Evolutionary conservation across 2,329 filamentous ascomycete species (phyloP), one percentile per base, ranked within the genome.

Genomic region (Ceratocystis diversiconidia): DNA sequence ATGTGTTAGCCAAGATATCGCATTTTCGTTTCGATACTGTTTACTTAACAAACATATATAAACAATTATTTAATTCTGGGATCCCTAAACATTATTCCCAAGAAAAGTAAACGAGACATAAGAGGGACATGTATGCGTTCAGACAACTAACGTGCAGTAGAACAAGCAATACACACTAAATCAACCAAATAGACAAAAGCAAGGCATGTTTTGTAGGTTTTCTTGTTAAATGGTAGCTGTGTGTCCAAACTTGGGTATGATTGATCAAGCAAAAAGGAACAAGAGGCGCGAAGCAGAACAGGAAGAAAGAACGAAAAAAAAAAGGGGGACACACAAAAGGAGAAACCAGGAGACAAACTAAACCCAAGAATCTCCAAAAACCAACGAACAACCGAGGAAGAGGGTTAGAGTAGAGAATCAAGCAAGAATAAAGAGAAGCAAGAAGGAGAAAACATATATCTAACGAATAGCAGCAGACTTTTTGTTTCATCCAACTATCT

Each of bases 181-280:
- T n/a, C 5, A 7, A 12, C 5, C 5, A 30, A n/a, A 36, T 61
- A 30, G 15, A 61, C 36, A 48, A 46, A 25, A 59, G 12, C 59
- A 44, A 44, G 41, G 43, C 5, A 19, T 25, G 41, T 30, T 48
- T 61, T 25, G 5, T 28, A 19, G 19, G 48, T 52, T 25, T 19
- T 52, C 3, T 19, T 52, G 48, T 19, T 52, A 5, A 41, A 15
- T 52, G 19, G 28, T 57, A 22, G 12, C n/a, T 17, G 52, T 59
- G 52, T 55, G 60, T 66, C 65, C 65, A 66, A 41, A 67, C 62
- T 64, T 59, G 62, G 65, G 65, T 67, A 67, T 67, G 65, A 65
- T 64, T 59, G 59, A 67, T 62, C 65, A 67, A 67, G 64, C 50
- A 61, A 67, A 30, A 62, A 65, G 63, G 19, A 28, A 57, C 22